Percentiles rank a stretch among this genome's conserved stretches.
Conservation (phyloP, 2,329 filamentous ascomycete species). For the Anthostomella pinea region DNA sequence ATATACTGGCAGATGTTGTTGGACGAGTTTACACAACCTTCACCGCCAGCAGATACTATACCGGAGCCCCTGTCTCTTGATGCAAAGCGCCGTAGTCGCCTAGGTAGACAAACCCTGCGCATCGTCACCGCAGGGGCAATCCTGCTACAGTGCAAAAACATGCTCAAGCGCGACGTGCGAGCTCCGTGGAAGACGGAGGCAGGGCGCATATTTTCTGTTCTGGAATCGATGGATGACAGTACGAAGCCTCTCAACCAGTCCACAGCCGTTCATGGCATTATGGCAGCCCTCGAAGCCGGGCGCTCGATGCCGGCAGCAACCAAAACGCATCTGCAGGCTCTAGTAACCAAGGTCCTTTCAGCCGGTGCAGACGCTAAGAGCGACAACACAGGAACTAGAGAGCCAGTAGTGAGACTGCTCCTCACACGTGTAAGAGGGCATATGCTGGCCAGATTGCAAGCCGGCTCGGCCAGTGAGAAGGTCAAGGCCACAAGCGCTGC, state of each 20-base stretch:
- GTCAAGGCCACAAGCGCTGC: conserved; percentile 67
- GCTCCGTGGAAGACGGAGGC: conserved; percentile 75
- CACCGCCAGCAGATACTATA: conserved; percentile 51
- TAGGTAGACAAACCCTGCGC: conserved; percentile 56
- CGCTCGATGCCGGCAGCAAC: conserved; percentile 64
- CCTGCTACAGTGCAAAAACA: conserved; percentile 75
- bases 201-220: conserved; percentile 64
- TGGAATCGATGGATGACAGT: conserved; percentile 52
- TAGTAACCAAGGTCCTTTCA: conserved; percentile 55
- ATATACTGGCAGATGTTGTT: conserved; percentile 75
- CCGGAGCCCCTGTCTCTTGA: conserved; percentile 76
- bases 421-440: conserved; percentile 66
- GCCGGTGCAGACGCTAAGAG: conserved; percentile 47
- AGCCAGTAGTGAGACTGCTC: conserved; percentile 63
- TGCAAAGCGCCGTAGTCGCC: conserved; percentile 56
- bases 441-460: conserved; percentile 61
- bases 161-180: conserved; percentile 77
- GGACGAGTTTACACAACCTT: conserved; percentile 69
- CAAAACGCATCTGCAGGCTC: conserved; percentile 55
- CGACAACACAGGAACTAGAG: conserved; percentile 42
- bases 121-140: conserved; percentile 74
- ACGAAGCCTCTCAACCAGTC: conserved; percentile 43
- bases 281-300: conserved; percentile 60
- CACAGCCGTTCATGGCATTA: conserved; percentile 56
- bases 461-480: conserved; percentile 66